A percentile compares a stretch with the other conserved stretches of the same genome.
phyloP scores from a whole-genome alignment of 2,329 filamentous ascomycete species.

The Penicillium sp. region DNA sequence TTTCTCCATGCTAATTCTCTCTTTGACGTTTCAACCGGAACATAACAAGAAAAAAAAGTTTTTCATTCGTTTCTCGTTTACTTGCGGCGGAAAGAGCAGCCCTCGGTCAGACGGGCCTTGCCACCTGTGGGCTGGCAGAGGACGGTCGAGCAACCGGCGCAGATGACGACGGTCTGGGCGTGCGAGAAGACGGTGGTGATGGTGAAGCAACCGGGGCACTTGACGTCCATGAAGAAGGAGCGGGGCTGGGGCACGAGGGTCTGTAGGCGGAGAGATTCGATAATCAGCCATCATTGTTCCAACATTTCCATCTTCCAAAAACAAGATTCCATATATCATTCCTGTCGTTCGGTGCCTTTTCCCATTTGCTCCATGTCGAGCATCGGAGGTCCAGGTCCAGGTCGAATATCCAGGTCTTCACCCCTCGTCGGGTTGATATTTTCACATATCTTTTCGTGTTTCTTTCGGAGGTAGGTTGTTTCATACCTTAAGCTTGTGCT shows the following conservation, averaged over 20 bases:
- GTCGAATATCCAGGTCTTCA: slow-evolving; percentile 4
- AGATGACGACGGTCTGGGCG: slow-evolving; percentile 99
- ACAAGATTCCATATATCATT: neutral
- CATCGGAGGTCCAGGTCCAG: slow-evolving; percentile 4
- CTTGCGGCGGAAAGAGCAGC: slow-evolving; percentile 99
- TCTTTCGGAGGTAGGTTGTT: slow-evolving; percentile 12
- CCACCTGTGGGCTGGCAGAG: slow-evolving; percentile 99
- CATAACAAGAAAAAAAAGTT: slow-evolving; percentile 29
- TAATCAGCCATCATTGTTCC: slow-evolving; percentile 9
- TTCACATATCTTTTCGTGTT: slow-evolving; percentile 8
- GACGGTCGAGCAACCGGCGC: slow-evolving; percentile 98
- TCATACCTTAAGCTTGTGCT: slow-evolving; percentile 99
- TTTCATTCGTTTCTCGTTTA: slow-evolving; percentile 54
- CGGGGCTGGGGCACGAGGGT: slow-evolving; percentile 92
- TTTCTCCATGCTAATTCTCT: slow-evolving; percentile 31
- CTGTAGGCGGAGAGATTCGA: slow-evolving; percentile 47
- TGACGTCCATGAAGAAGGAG: slow-evolving; percentile 99
- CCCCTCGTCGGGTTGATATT: slow-evolving; percentile 6
- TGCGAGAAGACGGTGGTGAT: slow-evolving; percentile 99
- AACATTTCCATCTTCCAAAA: neutral
- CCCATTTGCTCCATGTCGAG: slow-evolving; percentile 4
- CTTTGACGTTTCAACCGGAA: slow-evolving; percentile 27
- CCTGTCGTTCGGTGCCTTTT: slow-evolving; percentile 1
- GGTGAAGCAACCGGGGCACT: slow-evolving; percentile 99
- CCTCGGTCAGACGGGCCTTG: slow-evolving; percentile 98